Evolutionary conservation across 2,329 filamentous ascomycete species (phyloP).

Genomic region (Tetracladium maxilliforme): DNA sequence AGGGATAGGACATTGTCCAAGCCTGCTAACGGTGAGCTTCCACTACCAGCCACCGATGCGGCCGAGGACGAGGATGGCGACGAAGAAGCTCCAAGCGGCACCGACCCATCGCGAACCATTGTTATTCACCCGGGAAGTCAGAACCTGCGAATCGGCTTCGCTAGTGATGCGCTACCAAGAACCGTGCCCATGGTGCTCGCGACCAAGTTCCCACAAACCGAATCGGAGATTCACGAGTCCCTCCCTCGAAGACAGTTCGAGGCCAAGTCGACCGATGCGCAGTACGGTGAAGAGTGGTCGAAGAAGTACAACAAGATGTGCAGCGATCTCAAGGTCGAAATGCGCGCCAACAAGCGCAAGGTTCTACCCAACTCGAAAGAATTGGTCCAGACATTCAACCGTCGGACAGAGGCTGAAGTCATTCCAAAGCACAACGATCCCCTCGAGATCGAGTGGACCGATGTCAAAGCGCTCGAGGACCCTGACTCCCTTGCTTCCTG

Average conservation of each 20-base stretch:
- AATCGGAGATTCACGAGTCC: slow-evolving; percentile 69
- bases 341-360: slow-evolving; percentile 87
- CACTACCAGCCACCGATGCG: slow-evolving; percentile 41
- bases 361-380: slow-evolving; percentile 97
- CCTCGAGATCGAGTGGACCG: slow-evolving; percentile 89
- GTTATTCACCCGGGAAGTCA: slow-evolving; percentile 93
- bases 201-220: slow-evolving; percentile 59
- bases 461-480: slow-evolving; percentile 52
- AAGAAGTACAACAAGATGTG: slow-evolving; percentile 71
- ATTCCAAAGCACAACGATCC: slow-evolving; percentile 94
- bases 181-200: slow-evolving; percentile 90
- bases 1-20: slow-evolving; percentile 74
- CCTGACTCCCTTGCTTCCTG: slow-evolving; percentile 45
- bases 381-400: slow-evolving; percentile 87
- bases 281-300: slow-evolving; percentile 72
- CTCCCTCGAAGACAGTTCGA: slow-evolving; percentile 53
- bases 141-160: slow-evolving; percentile 84
- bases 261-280: slow-evolving; percentile 42
- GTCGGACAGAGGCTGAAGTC: slow-evolving; percentile 65
- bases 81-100: slow-evolving; percentile 37
- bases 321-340: slow-evolving; percentile 73
- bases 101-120: slow-evolving; percentile 76
- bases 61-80: slow-evolving; percentile 28
- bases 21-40: slow-evolving; percentile 51
- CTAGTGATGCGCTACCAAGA: slow-evolving; percentile 90